Evolutionary conservation across 1,284 basidiomycete species (phyloP), one percentile per base, ranked within the genome.

Genomic region (Heterobasidion annosum): DNA sequence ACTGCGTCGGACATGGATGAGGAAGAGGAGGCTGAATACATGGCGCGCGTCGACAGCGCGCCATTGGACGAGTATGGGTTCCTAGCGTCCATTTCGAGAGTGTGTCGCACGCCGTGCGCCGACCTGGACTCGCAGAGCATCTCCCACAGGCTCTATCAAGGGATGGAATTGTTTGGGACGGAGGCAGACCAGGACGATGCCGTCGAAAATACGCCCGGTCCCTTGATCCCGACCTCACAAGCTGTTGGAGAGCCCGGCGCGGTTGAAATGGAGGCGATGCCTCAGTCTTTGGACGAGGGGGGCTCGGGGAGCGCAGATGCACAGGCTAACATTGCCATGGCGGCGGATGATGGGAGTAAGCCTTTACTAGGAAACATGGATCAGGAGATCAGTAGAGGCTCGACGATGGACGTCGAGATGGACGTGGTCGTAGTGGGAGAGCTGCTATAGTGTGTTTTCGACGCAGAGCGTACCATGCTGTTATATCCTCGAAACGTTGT

Each of bases 81-180:
- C 57, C 55, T 60, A 9, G 46, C 52, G 42, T 53, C 51, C 19
- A 52, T 50, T 9, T 53, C 60, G 48, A 55, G 57, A 46, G 52
- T 48, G 35, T 51, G 58, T 1, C 56, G 59, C 6, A 54, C 56
- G 42, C 56, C 57, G 19, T 68, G 65, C 54, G 58, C 57, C 18
- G 65, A 68, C 55, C 50, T 70, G n/a, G 61, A 61, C 13, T 62
- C 62, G 33, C 57, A 54, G 10, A 64, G 64, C 35, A 59, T 69
- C 13, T 65, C 68, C 34, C 37, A 53, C 34, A 46, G 62, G 53
- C 49, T 60, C 40, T 58, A 63, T 47, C 54, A 61, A 6, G 54
- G 54, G 16, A 12, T 51, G 18, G 13, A 13, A 34, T 16, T 50
- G 13, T 18, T 16, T 10, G 45, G 16, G 16, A 18, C 45, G 12